Evolutionary conservation across 164 flowering plant genomes (phyloP), one percentile per base, ranked within the genome.

Genomic region (Echeveria elegans): DNA sequence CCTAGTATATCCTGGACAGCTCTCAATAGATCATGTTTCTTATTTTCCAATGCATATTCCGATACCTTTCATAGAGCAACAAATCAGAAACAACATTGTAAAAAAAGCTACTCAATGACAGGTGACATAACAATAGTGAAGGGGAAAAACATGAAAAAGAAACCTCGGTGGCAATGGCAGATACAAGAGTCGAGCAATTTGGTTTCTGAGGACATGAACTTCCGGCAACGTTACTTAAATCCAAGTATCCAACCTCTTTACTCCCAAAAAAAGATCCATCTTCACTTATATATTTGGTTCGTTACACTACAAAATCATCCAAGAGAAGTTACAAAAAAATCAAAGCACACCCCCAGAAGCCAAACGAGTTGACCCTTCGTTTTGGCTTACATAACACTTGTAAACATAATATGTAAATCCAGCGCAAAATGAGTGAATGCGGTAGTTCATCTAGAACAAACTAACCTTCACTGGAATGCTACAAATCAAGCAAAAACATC

Each of bases 1-100:
- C 68, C 86, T 79, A 1, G 96, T n/a, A n/a, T 90, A 65, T 90
- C 97, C 66, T 85, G 93, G 18, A n/a, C n/a, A n/a, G n/a, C n/a
- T n/a, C n/a, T n/a, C n/a, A n/a, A n/a, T n/a, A n/a, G n/a, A n/a
- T n/a, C n/a, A n/a, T n/a, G n/a, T n/a, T n/a, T n/a, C n/a, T n/a
- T n/a, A n/a, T n/a, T n/a, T n/a, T n/a, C n/a, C n/a, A n/a, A n/a
- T n/a, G n/a, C n/a, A n/a, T n/a, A n/a, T n/a, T n/a, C n/a, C n/a
- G n/a, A n/a, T n/a, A 85, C 68, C 23, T 81, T 77, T 68, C 70
- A 26, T 72, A 68, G 6, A 48, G 16, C 32, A 9, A 68, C 63
- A 29, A 5, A 19, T 47, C 52, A 47, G 52, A n/a, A 47, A n/a
- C 16, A 4, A 47, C 52, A 26, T 1, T 28, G 1, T 16, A 32